phyloP scores from a whole-genome alignment of 768 basidiomycete species.

The Lactarius tabidus region DNA sequence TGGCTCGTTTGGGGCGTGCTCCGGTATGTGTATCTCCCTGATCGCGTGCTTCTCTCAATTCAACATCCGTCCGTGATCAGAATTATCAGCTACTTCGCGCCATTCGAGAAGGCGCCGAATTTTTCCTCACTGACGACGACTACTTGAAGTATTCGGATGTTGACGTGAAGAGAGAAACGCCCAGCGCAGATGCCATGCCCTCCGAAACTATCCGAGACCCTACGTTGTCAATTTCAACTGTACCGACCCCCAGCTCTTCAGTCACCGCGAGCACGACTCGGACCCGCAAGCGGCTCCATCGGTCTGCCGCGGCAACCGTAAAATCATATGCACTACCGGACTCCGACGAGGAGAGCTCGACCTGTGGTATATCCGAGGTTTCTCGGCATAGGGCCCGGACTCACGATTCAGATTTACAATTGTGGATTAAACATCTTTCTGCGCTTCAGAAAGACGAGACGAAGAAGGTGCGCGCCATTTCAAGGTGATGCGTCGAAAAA shows the following conservation, averaged over 20 bases:
- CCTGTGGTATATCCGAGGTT: conserved; percentile 28
- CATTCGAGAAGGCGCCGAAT: conserved; percentile 63
- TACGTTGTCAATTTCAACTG: conserved; percentile 7
- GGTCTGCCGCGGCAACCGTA: conserved; percentile 48
- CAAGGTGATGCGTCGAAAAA: not conserved
- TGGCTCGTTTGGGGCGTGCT: conserved; percentile 60
- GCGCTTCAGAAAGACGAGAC: conserved; percentile 61
- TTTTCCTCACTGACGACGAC: conserved; percentile 66
- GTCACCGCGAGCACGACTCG: conserved; percentile 25
- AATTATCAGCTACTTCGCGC: conserved; percentile 52
- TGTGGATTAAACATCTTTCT: conserved; percentile 66
- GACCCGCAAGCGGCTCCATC: conserved; percentile 50
- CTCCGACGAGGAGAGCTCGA: conserved; percentile 64
- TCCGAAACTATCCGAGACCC: conserved; percentile 15
- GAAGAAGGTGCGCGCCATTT: conserved; percentile 49
- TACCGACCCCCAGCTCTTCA: conserved; percentile 30
- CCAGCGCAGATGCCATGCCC: conserved; percentile 26
- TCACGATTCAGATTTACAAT: conserved; percentile 47
- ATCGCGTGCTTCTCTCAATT: not conserved
- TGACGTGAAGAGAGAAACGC: conserved; percentile 25
- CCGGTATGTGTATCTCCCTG: conserved; percentile 43
- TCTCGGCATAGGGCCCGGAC: conserved; percentile 36
- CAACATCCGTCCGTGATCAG: conserved; percentile 33
- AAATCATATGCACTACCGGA: conserved; percentile 64
- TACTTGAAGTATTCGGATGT: conserved; percentile 40